phyloP scores from a whole-genome alignment of 1,139 yeast genomes.

The Geotrichum europaeum region DNA sequence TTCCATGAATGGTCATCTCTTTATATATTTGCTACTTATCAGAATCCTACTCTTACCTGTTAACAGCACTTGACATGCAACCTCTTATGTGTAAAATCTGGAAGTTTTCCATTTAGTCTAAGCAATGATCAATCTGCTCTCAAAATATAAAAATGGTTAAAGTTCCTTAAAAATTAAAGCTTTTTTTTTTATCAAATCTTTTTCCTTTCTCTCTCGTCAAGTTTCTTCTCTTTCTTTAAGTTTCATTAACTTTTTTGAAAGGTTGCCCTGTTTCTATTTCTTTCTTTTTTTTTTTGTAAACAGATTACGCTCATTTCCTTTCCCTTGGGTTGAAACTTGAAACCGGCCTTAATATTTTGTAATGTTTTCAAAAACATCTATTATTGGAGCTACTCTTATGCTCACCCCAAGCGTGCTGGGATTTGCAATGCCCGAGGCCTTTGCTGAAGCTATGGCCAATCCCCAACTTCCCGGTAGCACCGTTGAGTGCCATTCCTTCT shows the following conservation, averaged over 20 bases:
- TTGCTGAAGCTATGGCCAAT: slow-evolving; percentile 17
- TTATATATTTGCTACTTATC: neutral
- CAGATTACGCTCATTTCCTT: neutral
- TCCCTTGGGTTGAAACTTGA: neutral
- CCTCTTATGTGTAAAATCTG: neutral
- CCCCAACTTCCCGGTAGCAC: slow-evolving; percentile 17
- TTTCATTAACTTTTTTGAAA: neutral
- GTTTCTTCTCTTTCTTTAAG: neutral
- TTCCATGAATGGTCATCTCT: neutral
- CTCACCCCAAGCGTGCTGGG: neutral
- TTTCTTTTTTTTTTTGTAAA: neutral
- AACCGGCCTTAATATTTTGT: neutral
- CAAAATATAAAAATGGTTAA: neutral
- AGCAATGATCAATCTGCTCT: neutral
- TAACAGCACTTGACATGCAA: neutral
- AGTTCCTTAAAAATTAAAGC: neutral
- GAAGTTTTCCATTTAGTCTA: neutral
- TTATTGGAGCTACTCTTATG: neutral
- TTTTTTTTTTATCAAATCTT: neutral
- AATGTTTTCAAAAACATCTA: neutral
- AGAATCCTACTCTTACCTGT: neutral
- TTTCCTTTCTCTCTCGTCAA: neutral
- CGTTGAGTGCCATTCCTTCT: slow-evolving; percentile 13
- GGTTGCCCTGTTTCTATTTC: neutral
- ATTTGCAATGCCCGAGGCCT: slow-evolving; percentile 17